Evolutionary conservation across 169 alveolate species (phyloP).

Genomic region (Haemoproteus tartakovskyi): DNA sequence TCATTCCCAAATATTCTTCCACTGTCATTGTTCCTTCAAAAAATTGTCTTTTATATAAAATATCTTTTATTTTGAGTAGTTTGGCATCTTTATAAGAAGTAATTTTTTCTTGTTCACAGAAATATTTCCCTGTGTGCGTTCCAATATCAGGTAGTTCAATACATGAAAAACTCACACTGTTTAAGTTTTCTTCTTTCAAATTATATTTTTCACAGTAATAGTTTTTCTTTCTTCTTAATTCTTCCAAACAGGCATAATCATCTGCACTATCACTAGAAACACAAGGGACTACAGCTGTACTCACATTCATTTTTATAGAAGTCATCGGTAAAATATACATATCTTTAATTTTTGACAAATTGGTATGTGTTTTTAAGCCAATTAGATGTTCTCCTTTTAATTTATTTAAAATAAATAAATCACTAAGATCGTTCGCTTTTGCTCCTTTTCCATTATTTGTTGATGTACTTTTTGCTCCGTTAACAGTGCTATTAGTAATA

Average conservation of each 20-base stretch:
- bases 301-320: conserved; percentile 93
- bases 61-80: conserved; percentile 93
- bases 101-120: conserved; percentile 81
- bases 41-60: conserved; percentile 94
- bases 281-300: conserved; percentile 98
- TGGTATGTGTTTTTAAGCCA: conserved; percentile 93
- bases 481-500: background rate
- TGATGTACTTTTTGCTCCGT: background rate
- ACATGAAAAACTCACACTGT: conserved; percentile 90
- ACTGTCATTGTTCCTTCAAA: conserved; percentile 94
- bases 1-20: conserved; percentile 89
- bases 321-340: conserved; percentile 97
- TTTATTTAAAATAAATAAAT: conserved; percentile 59
- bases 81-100: conserved; percentile 91
- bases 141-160: conserved; percentile 89
- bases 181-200: conserved; percentile 73
- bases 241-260: conserved; percentile 95
- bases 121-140: conserved; percentile 76
- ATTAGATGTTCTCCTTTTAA: conserved; percentile 89
- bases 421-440: conserved; percentile 18
- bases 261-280: conserved; percentile 99
- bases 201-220: conserved; percentile 78
- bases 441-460: conserved; percentile 6
- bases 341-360: conserved; percentile 87
- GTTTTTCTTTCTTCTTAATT: conserved; percentile 86